These are phyloP conservation scores for Lophiotrema nucula DNA, from an alignment of 495 filamentous ascomycete species.

Conservation along the genomic window DNA sequence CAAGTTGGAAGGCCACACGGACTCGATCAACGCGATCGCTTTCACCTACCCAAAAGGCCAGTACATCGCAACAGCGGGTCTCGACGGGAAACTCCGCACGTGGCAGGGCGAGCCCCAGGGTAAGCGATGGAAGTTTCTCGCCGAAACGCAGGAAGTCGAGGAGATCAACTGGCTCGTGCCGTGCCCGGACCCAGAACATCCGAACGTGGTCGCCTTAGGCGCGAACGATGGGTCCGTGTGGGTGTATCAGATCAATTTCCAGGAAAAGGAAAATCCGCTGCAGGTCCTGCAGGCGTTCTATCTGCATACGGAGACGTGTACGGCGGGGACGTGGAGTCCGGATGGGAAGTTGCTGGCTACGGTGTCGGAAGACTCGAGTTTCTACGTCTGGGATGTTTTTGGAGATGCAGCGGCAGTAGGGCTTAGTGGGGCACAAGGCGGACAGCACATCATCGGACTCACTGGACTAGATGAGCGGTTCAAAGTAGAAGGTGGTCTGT, in stretches of 20 bases:
- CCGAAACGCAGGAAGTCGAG: slow-evolving; percentile 78
- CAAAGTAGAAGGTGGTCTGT: slow-evolving; percentile 85
- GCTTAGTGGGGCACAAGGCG: slow-evolving; percentile 61
- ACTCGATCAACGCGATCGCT: slow-evolving; percentile 79
- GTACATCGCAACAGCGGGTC: slow-evolving; percentile 78
- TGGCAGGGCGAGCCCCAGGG: slow-evolving; percentile 42
- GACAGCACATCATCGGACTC: slow-evolving; percentile 74
- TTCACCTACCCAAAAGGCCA: slow-evolving; percentile 83
- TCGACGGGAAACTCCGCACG: slow-evolving; percentile 66
- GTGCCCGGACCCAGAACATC: slow-evolving; percentile 66
- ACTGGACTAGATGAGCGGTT: slow-evolving; percentile 84
- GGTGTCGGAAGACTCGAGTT: slow-evolving; percentile 80
- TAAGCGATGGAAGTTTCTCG: slow-evolving; percentile 60
- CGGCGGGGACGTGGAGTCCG: slow-evolving; percentile 86
- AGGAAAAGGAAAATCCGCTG: slow-evolving; percentile 54
- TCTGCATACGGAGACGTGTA: slow-evolving; percentile 81
- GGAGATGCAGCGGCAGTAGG: slow-evolving; percentile 76
- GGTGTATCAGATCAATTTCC: slow-evolving; percentile 80
- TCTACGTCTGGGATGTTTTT: slow-evolving; percentile 93
- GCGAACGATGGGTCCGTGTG: slow-evolving; percentile 92
- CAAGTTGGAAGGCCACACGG: slow-evolving; percentile 80
- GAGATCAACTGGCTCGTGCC: slow-evolving; percentile 89
- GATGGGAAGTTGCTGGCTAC: slow-evolving; percentile 88
- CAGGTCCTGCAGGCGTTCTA: slow-evolving; percentile 87
- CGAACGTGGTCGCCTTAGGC: slow-evolving; percentile 85